Percentiles rank a stretch among this genome's conserved stretches.
These are phyloP conservation scores for Sordariomycetes sp. DNA, from an alignment of 2,329 filamentous ascomycete species.

Conservation along the genomic window DNA sequence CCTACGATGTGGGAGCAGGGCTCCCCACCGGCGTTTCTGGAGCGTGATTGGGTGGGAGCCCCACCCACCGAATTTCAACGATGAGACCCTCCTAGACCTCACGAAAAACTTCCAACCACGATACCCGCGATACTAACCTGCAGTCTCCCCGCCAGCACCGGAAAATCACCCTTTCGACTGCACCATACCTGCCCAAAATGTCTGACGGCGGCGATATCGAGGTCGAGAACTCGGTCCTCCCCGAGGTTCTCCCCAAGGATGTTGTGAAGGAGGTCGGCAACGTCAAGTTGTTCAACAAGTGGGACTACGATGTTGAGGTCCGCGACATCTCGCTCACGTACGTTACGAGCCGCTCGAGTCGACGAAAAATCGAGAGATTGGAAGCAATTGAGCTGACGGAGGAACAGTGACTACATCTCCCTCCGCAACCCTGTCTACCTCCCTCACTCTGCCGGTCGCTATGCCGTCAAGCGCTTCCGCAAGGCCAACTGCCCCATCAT, in stretches of 20 bases:
- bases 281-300: conserved; percentile 98
- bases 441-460: conserved; percentile 96
- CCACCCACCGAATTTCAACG: conserved; percentile 28
- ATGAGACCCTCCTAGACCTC: no score
- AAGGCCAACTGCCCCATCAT: conserved; percentile 99
- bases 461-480: conserved; percentile 99
- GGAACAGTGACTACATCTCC: conserved; percentile 92
- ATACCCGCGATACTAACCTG: conserved; percentile 27
- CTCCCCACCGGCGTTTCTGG: no score
- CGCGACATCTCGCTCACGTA: conserved; percentile 99
- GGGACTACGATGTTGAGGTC: conserved; percentile 98
- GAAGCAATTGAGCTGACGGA: conserved; percentile 19
- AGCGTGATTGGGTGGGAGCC: conserved; percentile 22
- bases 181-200: conserved; percentile 58
- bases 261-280: conserved; percentile 80
- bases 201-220: conserved; percentile 94
- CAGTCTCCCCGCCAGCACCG: conserved; percentile 24
- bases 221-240: conserved; percentile 69
- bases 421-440: conserved; percentile 98
- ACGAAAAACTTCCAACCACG: conserved; percentile 24
- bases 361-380: background rate
- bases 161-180: conserved; percentile 25
- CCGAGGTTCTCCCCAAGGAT: conserved; percentile 85
- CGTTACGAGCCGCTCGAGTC: conserved; percentile 13
- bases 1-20: no score